Percentiles rank a stretch among this genome's conserved stretches.
Evolutionary conservation across 192 early-diverging fungal species (phyloP).

Genomic region (Gaertneriomyces semiglobifer): DNA sequence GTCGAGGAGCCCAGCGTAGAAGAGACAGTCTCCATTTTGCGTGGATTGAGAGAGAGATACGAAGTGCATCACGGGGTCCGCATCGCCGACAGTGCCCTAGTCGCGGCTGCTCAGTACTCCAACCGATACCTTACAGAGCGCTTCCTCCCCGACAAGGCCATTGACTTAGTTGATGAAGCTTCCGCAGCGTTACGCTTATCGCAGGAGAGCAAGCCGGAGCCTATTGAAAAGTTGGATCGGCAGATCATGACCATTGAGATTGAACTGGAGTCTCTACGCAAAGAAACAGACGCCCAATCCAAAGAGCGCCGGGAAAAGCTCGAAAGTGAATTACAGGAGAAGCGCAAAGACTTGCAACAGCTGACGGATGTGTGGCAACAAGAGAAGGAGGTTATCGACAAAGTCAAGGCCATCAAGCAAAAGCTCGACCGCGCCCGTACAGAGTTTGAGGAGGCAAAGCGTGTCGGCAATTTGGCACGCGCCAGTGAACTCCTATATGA

Average conservation of each 20-base stretch:
- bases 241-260: constrained; percentile 79
- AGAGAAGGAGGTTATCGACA: constrained; percentile 4
- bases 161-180: constrained; percentile 81
- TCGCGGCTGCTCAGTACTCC: constrained; percentile 59
- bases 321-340: constrained; percentile 49
- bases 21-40: constrained; percentile 64
- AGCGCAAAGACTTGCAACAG: background rate
- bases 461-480: constrained; percentile 64
- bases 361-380: constrained; percentile 12
- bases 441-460: constrained; percentile 46
- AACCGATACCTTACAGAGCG: constrained; percentile 65
- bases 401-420: constrained; percentile 13
- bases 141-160: constrained; percentile 65
- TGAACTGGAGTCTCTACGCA: constrained; percentile 76
- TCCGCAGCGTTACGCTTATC: constrained; percentile 84
- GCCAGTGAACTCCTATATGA: constrained; percentile 82
- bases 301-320: constrained; percentile 66
- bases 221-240: constrained; percentile 82
- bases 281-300: constrained; percentile 77
- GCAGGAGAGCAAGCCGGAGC: constrained; percentile 85
- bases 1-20: constrained; percentile 59
- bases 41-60: constrained; percentile 65
- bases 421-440: constrained; percentile 14
- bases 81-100: constrained; percentile 58
- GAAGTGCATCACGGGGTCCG: constrained; percentile 65